These are phyloP conservation scores for Avena sativa DNA, from an alignment of 176 grass and related monocot genomes.

Conservation along the genomic window DNA sequence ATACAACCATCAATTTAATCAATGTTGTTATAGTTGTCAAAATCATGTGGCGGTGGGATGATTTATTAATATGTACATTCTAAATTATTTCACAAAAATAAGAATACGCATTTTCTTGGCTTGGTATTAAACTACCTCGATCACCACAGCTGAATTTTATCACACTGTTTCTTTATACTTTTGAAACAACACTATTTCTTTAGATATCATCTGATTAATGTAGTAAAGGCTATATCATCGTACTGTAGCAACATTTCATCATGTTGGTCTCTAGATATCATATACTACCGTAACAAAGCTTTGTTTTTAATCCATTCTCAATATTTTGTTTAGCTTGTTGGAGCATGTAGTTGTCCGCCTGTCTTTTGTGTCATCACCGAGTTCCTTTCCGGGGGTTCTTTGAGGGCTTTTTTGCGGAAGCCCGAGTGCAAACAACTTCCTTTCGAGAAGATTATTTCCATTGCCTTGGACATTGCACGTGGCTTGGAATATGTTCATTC, in stretches of 20 bases:
- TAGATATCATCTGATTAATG: neutral
- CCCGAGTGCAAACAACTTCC: constrained; percentile 63
- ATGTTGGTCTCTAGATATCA: constrained; percentile 6
- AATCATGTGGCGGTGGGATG: neutral
- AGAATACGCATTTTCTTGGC: neutral
- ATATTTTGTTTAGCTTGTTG: constrained; percentile 69
- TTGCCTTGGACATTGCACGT: constrained; percentile 69
- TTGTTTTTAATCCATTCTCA: neutral
- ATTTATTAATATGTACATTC: constrained; percentile 2
- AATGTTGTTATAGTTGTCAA: neutral
- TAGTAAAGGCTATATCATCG: neutral
- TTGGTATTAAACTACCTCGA: neutral
- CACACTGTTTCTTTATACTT: constrained; percentile 2
- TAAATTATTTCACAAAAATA: constrained; percentile 4
- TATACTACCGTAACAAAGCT: neutral
- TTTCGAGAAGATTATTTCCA: constrained; percentile 64
- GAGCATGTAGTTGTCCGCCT: constrained; percentile 73
- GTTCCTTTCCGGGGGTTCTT: constrained; percentile 78
- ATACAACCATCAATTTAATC: neutral
- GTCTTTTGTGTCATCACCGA: constrained; percentile 95
- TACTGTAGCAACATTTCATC: constrained; percentile 1
- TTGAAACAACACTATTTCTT: neutral
- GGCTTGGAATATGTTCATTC: constrained; percentile 95
- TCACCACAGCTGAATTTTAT: neutral
- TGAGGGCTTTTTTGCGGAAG: constrained; percentile 87